Conservation (phyloP, 345 rosid species). For the Brassica carinata region DNA sequence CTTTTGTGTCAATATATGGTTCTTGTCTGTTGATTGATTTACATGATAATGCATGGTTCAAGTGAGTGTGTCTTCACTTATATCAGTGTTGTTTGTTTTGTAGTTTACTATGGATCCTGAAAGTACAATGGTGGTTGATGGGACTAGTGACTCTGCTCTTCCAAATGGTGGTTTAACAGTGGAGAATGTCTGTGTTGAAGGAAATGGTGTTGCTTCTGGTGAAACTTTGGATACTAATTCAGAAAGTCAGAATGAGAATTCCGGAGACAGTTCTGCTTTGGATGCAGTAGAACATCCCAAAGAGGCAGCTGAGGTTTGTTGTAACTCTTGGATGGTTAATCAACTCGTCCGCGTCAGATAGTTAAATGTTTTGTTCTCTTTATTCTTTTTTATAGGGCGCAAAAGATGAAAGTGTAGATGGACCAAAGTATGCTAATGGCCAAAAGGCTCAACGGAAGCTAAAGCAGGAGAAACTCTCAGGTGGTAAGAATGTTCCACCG, state of each 20-base stretch:
- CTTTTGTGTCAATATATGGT: background rate
- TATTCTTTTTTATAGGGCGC: slow-evolving; percentile 43
- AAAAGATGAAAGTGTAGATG: slow-evolving; percentile 44
- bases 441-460: slow-evolving; percentile 52
- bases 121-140: slow-evolving; percentile 41
- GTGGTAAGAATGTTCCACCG: slow-evolving; percentile 47
- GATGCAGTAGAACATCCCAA: slow-evolving; percentile 41
- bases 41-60: background rate
- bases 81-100: slow-evolving; percentile 15
- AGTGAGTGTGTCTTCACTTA: background rate
- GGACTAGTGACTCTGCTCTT: slow-evolving; percentile 48
- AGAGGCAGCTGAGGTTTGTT: slow-evolving; percentile 50
- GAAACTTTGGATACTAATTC: slow-evolving; percentile 30
- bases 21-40: slow-evolving; percentile 13
- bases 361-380: background rate
- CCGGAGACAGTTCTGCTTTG: slow-evolving; percentile 35
- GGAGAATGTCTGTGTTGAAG: slow-evolving; percentile 40
- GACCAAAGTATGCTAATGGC: slow-evolving; percentile 40
- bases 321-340: slow-evolving; percentile 6
- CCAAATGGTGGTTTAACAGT: slow-evolving; percentile 55
- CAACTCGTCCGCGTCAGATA: background rate
- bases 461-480: slow-evolving; percentile 54
- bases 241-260: slow-evolving; percentile 38
- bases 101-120: slow-evolving; percentile 64
- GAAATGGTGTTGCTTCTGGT: slow-evolving; percentile 40